phyloP scores from a whole-genome alignment of 371 early-diverging fungal genomes.

The Nematocida sp. region DNA sequence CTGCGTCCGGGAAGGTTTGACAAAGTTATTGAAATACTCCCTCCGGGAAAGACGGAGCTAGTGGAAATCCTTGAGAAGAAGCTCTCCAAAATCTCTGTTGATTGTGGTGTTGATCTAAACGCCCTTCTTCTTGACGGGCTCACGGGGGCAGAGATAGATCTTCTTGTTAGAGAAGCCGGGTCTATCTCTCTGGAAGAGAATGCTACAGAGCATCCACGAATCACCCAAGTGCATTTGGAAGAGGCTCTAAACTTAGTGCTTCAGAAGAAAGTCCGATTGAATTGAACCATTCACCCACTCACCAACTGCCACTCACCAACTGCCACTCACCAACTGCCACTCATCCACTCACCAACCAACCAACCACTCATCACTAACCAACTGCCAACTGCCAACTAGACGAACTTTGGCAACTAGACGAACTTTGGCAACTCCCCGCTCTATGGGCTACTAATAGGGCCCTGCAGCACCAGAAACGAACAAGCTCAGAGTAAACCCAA shows the following conservation, averaged over 20 bases:
- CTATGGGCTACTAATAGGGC: too few species aligned
- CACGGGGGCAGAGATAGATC: constrained; percentile 63
- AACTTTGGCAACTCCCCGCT: too few species aligned
- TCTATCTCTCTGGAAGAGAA: constrained; percentile 55
- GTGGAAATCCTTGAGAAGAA: constrained; percentile 62
- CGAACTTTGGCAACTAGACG: too few species aligned
- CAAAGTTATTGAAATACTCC: constrained; percentile 80
- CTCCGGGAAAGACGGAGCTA: constrained; percentile 68
- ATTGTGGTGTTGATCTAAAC: constrained; percentile 41
- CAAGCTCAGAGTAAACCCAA: too few species aligned
- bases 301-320: too few species aligned
- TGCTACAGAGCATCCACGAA: constrained; percentile 38
- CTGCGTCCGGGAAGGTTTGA: constrained; percentile 95
- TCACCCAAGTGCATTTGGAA: constrained; percentile 14
- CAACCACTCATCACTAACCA: too few species aligned
- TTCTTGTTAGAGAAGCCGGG: constrained; percentile 60
- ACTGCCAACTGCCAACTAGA: too few species aligned
- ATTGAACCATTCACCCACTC: too few species aligned
- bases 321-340: too few species aligned
- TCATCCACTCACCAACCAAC: too few species aligned
- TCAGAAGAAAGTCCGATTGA: neutral
- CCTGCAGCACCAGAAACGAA: too few species aligned
- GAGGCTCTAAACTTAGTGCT: constrained; percentile 1
- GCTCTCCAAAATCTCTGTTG: constrained; percentile 49
- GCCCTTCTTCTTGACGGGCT: constrained; percentile 56